phyloP scores from a whole-genome alignment of 345 rosid species.

The Luvunga scandens region DNA sequence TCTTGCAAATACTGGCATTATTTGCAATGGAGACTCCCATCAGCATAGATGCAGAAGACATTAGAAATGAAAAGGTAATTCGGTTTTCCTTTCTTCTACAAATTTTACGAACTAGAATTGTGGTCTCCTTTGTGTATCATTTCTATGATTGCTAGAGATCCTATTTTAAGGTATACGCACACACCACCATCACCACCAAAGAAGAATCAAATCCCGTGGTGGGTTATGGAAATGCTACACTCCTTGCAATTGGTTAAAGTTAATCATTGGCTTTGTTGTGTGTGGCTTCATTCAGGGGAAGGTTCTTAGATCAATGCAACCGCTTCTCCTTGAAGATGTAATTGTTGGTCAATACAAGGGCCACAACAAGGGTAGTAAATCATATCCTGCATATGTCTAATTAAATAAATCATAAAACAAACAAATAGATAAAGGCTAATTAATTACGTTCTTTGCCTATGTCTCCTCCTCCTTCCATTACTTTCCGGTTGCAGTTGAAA shows the following conservation, averaged over 20 bases:
- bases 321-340: constrained; percentile 71
- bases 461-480: too few species aligned
- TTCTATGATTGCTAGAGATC: neutral
- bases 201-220: neutral
- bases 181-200: neutral
- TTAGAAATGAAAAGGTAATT: constrained; percentile 88
- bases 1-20: constrained; percentile 81
- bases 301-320: constrained; percentile 86
- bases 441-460: too few species aligned
- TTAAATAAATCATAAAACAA: too few species aligned
- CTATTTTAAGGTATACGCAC: neutral
- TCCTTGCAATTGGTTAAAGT: neutral
- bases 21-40: constrained; percentile 99
- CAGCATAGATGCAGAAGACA: constrained; percentile 93
- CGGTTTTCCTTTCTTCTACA: neutral
- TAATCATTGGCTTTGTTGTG: neutral
- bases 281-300: constrained; percentile 51
- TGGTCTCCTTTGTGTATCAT: neutral
- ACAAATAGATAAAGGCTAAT: too few species aligned
- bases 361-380: constrained; percentile 56
- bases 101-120: neutral
- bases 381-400: constrained; percentile 57
- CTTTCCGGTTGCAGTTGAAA: too few species aligned
- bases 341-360: constrained; percentile 88
- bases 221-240: neutral